Conservation (phyloP, 305 asterid species). For the Ilex paraguariensis region DNA sequence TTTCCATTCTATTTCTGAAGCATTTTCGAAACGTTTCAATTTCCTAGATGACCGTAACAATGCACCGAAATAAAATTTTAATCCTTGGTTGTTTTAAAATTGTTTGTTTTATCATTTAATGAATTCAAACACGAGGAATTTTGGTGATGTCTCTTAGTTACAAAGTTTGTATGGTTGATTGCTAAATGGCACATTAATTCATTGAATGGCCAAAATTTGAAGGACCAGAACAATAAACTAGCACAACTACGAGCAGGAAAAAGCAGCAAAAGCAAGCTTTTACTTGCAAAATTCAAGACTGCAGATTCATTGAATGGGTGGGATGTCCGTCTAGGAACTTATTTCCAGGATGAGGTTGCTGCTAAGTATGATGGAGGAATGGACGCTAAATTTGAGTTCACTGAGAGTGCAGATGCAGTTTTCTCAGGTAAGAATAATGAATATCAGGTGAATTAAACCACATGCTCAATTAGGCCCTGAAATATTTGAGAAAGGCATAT, state of each 20-base stretch:
- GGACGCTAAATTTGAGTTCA: conserved; percentile 83
- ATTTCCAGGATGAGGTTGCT: conserved; percentile 75
- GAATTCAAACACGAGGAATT: no score
- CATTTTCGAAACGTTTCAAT: no score
- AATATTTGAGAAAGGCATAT: no score
- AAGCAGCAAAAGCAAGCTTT: conserved; percentile 97
- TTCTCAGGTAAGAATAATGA: conserved; percentile 57
- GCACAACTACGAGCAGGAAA: conserved; percentile 96
- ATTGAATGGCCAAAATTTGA: conserved; percentile 6
- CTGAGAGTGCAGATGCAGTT: conserved; percentile 59
- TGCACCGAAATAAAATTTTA: no score
- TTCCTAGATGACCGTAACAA: no score
- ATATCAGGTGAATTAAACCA: conserved; percentile 4
- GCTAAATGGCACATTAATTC: no score
- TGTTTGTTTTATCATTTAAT: no score
- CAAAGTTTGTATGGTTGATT: no score
- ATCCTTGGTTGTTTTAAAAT: no score
- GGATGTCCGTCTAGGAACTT: conserved; percentile 90
- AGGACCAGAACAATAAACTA: conserved; percentile 87
- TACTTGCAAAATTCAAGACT: conserved; percentile 80
- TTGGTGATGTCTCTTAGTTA: no score
- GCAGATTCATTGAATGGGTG: conserved; percentile 75
- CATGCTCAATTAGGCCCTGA: neutral
- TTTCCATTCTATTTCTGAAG: no score
- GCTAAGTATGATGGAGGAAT: conserved; percentile 94